Evolutionary conservation across 345 rosid genomes (phyloP).

Genomic region (Camelina hispida): DNA sequence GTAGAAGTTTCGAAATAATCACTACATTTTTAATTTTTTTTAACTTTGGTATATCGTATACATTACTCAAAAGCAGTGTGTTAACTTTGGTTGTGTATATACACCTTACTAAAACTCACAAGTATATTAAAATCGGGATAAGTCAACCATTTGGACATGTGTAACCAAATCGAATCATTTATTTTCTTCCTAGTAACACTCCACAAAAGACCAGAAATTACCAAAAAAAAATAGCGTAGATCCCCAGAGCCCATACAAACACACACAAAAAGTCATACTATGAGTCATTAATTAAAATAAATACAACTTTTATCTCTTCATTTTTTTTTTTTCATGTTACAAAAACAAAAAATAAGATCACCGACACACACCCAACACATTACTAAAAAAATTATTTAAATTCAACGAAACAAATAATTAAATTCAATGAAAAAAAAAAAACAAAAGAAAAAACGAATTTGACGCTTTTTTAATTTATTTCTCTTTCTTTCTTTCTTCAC

Average conservation of each 20-base stretch:
- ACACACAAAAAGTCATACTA: not conserved
- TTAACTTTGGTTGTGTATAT: too few relatives aligned
- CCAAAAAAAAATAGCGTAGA: constrained; percentile 9
- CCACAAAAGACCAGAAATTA: not conserved
- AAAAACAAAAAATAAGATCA: not conserved
- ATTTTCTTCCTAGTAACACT: not conserved
- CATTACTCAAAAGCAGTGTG: too few relatives aligned
- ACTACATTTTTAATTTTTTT: not conserved
- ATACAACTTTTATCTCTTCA: not conserved
- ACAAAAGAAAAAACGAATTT: not conserved
- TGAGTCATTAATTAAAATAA: not conserved
- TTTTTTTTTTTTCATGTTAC: not conserved
- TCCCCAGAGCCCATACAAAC: constrained; percentile 20
- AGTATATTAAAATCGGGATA: not conserved
- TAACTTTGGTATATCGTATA: not conserved
- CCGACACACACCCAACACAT: not conserved
- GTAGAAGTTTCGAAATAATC: too few relatives aligned
- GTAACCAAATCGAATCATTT: not conserved
- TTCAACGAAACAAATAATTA: not conserved
- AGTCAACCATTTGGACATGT: constrained; percentile 15
- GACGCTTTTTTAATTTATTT: not conserved
- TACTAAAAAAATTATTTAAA: not conserved
- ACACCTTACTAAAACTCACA: not conserved
- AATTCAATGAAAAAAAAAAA: too few relatives aligned
- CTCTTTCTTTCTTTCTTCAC: not conserved